Conservation (phyloP, 768 basidiomycete species). For the Tephrocybe sp. region DNA sequence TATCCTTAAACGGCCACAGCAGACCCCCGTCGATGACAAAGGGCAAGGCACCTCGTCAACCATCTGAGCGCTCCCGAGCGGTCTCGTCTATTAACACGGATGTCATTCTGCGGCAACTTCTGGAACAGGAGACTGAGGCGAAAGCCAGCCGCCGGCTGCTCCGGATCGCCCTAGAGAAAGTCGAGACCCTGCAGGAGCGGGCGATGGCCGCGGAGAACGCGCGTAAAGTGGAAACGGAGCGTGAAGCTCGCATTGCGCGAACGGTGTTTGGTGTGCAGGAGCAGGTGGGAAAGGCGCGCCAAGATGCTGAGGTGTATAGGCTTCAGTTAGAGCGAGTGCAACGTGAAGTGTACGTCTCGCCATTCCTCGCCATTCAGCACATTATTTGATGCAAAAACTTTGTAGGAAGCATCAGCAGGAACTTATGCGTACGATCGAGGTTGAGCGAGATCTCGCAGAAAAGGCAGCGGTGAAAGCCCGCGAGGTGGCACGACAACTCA, state of each 20-base stretch:
- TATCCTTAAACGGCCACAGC: conserved; percentile 4
- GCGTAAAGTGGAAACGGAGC: conserved; percentile 16
- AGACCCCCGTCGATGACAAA: neutral
- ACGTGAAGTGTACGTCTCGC: conserved; percentile 24
- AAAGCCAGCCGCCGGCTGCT: conserved; percentile 28
- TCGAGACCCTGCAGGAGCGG: conserved; percentile 20
- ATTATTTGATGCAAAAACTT: no score
- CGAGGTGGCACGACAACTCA: conserved; percentile 51
- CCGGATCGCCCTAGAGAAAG: conserved; percentile 24
- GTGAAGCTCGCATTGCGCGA: conserved; percentile 25
- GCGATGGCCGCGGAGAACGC: conserved; percentile 18
- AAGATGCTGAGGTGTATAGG: conserved; percentile 25
- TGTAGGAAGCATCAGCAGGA: conserved; percentile 26
- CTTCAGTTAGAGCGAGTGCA: conserved; percentile 25
- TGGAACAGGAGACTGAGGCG: conserved; percentile 26
- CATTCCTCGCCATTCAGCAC: neutral
- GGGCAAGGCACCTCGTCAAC: conserved; percentile 15
- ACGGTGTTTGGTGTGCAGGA: conserved; percentile 27
- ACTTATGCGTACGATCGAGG: conserved; percentile 25
- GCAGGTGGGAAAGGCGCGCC: conserved; percentile 23
- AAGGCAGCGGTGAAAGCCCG: conserved; percentile 39
- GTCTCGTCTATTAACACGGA: conserved; percentile 25
- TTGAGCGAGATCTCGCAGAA: conserved; percentile 32
- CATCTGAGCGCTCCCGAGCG: conserved; percentile 24
- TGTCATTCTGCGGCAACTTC: conserved; percentile 24